Conservation (phyloP, 352 stramenopile genomes). For the Pythium myriotylum region DNA sequence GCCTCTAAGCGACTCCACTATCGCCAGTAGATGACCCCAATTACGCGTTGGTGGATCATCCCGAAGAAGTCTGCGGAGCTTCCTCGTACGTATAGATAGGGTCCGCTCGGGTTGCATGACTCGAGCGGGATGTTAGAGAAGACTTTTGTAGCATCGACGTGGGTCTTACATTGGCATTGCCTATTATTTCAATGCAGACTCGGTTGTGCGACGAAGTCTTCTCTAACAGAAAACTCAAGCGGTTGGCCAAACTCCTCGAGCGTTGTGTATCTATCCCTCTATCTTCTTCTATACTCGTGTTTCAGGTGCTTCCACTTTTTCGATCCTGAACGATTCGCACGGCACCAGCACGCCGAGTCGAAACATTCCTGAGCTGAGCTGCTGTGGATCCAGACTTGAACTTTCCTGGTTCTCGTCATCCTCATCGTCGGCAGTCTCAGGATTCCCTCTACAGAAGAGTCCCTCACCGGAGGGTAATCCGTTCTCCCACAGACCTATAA, state of each 20-base stretch:
- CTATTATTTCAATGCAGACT: slow-evolving; percentile 80
- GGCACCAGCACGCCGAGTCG: slow-evolving; percentile 42
- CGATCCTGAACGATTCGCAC: slow-evolving; percentile 50
- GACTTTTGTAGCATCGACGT: slow-evolving; percentile 49
- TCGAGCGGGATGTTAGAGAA: slow-evolving; percentile 61
- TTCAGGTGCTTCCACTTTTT: slow-evolving; percentile 9
- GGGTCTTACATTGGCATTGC: slow-evolving; percentile 64
- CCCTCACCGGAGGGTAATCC: slow-evolving; percentile 57
- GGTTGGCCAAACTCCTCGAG: slow-evolving; percentile 31
- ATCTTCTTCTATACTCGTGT: slow-evolving; percentile 7
- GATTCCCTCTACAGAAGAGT: slow-evolving; percentile 43
- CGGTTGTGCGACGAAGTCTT: slow-evolving; percentile 61
- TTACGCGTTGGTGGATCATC: slow-evolving; percentile 38
- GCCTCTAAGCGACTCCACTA: slow-evolving; percentile 57
- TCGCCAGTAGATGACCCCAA: slow-evolving; percentile 41
- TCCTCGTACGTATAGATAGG: slow-evolving; percentile 56
- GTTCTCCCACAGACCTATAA: slow-evolving; percentile 58
- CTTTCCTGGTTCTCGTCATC: slow-evolving; percentile 24
- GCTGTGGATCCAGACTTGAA: slow-evolving; percentile 4
- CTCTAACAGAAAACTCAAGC: slow-evolving; percentile 33
- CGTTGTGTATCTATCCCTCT: slow-evolving; percentile 1
- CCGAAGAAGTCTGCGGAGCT: slow-evolving; percentile 37
- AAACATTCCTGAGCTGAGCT: slow-evolving; percentile 44
- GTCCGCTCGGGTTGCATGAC: slow-evolving; percentile 47
- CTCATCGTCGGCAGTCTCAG: slow-evolving; percentile 19